Base-by-base conservation (phyloP, 208 protist genomes). In the Blechomonas ayalai region DNA sequence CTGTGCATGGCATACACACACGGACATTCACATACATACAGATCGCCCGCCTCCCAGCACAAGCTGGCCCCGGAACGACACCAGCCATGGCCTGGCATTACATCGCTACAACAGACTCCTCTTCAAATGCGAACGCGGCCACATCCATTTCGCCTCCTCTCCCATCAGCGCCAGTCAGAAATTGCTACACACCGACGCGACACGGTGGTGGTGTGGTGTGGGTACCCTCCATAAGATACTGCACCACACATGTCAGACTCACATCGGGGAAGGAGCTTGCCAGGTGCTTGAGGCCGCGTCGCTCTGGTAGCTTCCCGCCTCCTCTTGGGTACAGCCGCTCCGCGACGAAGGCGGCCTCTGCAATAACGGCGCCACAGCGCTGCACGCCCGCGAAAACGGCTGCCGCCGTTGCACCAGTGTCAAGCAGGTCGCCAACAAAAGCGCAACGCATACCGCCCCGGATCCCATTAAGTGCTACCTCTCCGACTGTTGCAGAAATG, bases 351-450 rank as follows among this genome's bases (percentile, higher is more conserved):
- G 61, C 41, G 9, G 34, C 65, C 26, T 51, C 59, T 1, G 53
- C 38, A 6, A 50, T 20, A 25, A 52, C 22, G 25, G 46, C 65
- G 15, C 65, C 65, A 16, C 53, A 46, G n/a, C 38, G 25, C n/a
- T 31, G 26, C 18, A 62, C 45, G 36, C 53, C 66, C 3, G 47
- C 23, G 28, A 73, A 32, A 1, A 73, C 47, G n/a, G 53, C 65
- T 13, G 66, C 65, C 8, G 65, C 65, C 20, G 65, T 73, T 16
- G 58, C 65, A 28, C 65, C 65, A 22, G 47, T 63, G 42, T 50
- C 59, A 27, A 73, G 52, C 65, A 73, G 66, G 59, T 73, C 65
- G 31, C 67, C 65, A 29, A 73, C 65, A 43, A 73, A 55, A 23
- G 46, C 28, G 28, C 65, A 73, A 22, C 56, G 51, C 41, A 50